These are phyloP conservation scores for Pilaira anomala DNA, from an alignment of 192 early-diverging fungal species.

Conservation along the genomic window DNA sequence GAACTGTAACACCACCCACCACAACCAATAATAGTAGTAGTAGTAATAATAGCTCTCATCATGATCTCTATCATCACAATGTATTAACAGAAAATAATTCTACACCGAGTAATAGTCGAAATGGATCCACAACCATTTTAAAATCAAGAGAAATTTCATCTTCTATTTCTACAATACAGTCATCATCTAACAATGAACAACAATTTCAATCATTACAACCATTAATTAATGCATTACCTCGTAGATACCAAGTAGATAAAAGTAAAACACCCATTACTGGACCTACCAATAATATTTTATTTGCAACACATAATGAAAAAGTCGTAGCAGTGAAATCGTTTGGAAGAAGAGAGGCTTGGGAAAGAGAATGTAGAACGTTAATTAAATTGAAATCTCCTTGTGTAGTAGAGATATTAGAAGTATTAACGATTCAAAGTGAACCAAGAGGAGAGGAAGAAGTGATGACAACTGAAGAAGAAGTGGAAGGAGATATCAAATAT, in stretches of 20 bases:
- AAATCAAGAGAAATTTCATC: background rate
- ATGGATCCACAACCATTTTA: background rate
- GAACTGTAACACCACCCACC: slow-evolving; percentile 14
- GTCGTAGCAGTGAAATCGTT: slow-evolving; percentile 46
- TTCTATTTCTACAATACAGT: background rate
- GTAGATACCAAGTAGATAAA: slow-evolving; percentile 39
- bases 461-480: slow-evolving; percentile 9
- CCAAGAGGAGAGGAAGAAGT: too few relatives aligned
- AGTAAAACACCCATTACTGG: slow-evolving; percentile 39
- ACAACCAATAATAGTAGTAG: background rate
- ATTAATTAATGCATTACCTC: slow-evolving; percentile 40
- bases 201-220: slow-evolving; percentile 19
- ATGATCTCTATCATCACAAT: slow-evolving; percentile 33
- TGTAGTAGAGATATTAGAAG: slow-evolving; percentile 49
- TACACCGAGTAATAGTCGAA: background rate
- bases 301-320: slow-evolving; percentile 35
- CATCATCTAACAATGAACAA: background rate
- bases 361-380: slow-evolving; percentile 45
- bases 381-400: slow-evolving; percentile 37
- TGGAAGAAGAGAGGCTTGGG: slow-evolving; percentile 51
- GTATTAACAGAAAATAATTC: background rate
- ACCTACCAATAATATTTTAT: slow-evolving; percentile 43
- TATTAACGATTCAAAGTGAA: slow-evolving; percentile 45
- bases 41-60: slow-evolving; percentile 11
- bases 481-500: slow-evolving; percentile 25